Percentiles rank a stretch among this genome's conserved stretches.
phyloP scores from a whole-genome alignment of 2,329 filamentous ascomycete species.

The Colletotrichum costaricense region DNA sequence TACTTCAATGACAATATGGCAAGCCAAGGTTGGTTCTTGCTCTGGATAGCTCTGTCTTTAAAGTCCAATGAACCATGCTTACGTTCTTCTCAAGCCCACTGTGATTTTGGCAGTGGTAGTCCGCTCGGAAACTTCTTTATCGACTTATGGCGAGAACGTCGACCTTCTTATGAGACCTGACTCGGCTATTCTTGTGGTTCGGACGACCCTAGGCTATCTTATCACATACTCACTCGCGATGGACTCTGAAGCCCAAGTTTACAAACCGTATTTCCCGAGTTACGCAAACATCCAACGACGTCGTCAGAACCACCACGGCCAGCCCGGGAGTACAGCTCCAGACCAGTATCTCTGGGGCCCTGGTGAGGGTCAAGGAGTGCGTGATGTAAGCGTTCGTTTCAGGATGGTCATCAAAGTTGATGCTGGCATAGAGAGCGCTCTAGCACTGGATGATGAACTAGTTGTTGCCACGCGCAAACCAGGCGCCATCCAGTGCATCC shows the following conservation, averaged over 20 bases:
- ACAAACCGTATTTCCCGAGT: conserved; percentile 82
- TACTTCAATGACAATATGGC: conserved; percentile 93
- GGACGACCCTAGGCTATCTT: conserved; percentile 86
- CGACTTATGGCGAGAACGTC: conserved; percentile 86
- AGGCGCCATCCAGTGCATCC: conserved; percentile 95
- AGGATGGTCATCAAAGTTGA: conserved; percentile 98
- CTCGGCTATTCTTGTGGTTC: conserved; percentile 90
- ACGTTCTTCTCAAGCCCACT: conserved; percentile 71
- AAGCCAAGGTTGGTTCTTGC: conserved; percentile 78
- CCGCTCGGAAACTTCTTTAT: conserved; percentile 82
- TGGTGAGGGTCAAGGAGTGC: conserved; percentile 84
- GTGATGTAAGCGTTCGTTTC: conserved; percentile 91
- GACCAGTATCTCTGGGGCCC: conserved; percentile 78
- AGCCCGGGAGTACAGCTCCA: conserved; percentile 64
- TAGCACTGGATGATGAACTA: conserved; percentile 92
- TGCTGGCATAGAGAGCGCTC: conserved; percentile 87
- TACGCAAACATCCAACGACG: conserved; percentile 72
- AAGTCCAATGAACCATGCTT: conserved; percentile 20
- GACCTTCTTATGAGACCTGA: conserved; percentile 90
- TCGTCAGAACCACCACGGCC: conserved; percentile 70
- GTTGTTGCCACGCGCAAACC: conserved; percentile 92
- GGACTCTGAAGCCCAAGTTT: conserved; percentile 84
- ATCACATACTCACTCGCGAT: conserved; percentile 94
- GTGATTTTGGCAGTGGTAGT: conserved; percentile 87
- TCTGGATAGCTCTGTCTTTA: not conserved